Percentiles rank a stretch among this genome's conserved stretches.
These are phyloP conservation scores for Chlorencoelia australis DNA, from an alignment of 2,329 filamentous ascomycete species.

Conservation along the genomic window DNA sequence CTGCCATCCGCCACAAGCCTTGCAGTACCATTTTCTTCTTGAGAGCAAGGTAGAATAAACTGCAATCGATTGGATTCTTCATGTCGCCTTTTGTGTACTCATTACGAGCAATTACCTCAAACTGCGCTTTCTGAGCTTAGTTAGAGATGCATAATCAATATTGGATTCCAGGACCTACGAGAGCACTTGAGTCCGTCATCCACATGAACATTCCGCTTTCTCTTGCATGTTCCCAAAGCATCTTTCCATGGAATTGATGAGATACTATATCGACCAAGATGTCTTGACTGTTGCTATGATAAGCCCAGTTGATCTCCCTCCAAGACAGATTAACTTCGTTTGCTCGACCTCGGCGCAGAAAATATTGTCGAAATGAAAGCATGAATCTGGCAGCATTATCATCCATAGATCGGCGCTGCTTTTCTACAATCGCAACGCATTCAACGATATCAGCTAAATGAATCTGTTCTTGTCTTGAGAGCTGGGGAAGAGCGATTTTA, in stretches of 20 bases:
- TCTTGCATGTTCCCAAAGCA: slow-evolving; percentile 77
- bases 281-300: slow-evolving; percentile 77
- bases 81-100: slow-evolving; percentile 84
- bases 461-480: slow-evolving; percentile 80
- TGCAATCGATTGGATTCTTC: slow-evolving; percentile 85
- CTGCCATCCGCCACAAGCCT: slow-evolving; percentile 90
- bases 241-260: slow-evolving; percentile 64
- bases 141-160: slow-evolving; percentile 10
- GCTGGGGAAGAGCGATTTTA: slow-evolving; percentile 61
- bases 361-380: slow-evolving; percentile 76
- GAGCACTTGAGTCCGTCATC: slow-evolving; percentile 65
- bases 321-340: slow-evolving; percentile 58
- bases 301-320: slow-evolving; percentile 80
- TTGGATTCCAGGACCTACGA: slow-evolving; percentile 45
- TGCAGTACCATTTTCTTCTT: slow-evolving; percentile 84
- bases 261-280: slow-evolving; percentile 78
- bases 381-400: slow-evolving; percentile 82
- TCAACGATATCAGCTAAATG: slow-evolving; percentile 76
- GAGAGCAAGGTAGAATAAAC: slow-evolving; percentile 82
- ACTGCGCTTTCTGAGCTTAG: slow-evolving; percentile 53
- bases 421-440: slow-evolving; percentile 74
- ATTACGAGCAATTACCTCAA: slow-evolving; percentile 84
- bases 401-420: slow-evolving; percentile 80
- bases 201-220: slow-evolving; percentile 93
- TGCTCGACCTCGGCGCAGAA: slow-evolving; percentile 55